Evolutionary conservation across 202 grass and related monocot species (phyloP).

Genomic region (Schoenoplectus tabernaemontani): DNA sequence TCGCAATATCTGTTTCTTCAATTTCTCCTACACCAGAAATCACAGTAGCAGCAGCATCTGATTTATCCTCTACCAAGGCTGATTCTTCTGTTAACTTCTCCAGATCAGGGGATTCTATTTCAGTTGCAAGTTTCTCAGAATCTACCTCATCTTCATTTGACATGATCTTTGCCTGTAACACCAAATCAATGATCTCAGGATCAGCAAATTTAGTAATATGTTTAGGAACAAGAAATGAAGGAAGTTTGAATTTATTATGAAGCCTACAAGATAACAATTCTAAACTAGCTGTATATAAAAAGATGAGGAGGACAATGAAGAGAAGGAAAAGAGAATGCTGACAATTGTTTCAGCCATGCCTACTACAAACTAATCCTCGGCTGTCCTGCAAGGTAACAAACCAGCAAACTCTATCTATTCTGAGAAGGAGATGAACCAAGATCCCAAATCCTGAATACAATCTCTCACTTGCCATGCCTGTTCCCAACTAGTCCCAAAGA

Average conservation of each 20-base stretch:
- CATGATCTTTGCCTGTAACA: not conserved
- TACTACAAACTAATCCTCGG: not conserved
- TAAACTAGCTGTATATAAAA: not conserved
- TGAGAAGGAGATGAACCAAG: not conserved
- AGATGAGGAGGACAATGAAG: not conserved
- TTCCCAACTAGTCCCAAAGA: too few relatives aligned
- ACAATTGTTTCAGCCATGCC: not conserved
- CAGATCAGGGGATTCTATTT: not conserved
- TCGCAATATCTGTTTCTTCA: not conserved
- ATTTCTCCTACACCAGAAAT: not conserved
- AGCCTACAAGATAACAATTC: too few relatives aligned
- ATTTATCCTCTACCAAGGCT: not conserved
- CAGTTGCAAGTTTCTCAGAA: not conserved
- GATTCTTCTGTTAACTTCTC: not conserved
- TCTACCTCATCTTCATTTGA: not conserved
- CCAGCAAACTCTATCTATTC: not conserved
- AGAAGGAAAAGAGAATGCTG: not conserved
- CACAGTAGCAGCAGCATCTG: not conserved
- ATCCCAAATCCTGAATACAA: not conserved
- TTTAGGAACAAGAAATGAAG: not conserved
- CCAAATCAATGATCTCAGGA: not conserved
- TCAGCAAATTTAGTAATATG: not conserved
- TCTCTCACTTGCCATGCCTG: not conserved
- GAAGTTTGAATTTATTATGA: not conserved
- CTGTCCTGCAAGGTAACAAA: too few relatives aligned